Evolutionary conservation across 2,329 filamentous ascomycete genomes (phyloP), one percentile per base, ranked within the genome.

Genomic region (Trichoderma pleuroti): DNA sequence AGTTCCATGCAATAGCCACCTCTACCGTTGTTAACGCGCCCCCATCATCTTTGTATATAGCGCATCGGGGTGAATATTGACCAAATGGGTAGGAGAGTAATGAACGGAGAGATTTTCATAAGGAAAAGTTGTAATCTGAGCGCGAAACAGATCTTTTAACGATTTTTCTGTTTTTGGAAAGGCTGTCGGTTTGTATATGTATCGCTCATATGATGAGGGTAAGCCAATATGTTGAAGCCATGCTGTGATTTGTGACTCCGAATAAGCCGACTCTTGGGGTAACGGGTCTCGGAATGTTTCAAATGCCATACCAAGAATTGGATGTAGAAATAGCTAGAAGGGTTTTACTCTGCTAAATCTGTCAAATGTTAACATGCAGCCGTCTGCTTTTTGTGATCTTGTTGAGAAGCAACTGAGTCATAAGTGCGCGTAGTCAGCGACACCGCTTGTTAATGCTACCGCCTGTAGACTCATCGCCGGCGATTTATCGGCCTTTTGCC

Each of bases 1-100:
- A 83, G 80, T 75, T 90, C 87, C 83, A 90, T 87, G 77, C 88
- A 91, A 78, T 89, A 90, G 0, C 88, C 87, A 1, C 88, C 88
- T 1, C 82, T 78, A 7, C 81, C 81, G 2, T 82, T 81, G 2
- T 78, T 76, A 56, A 81, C n/a, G 74, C 1, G 72, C 75, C 18
- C 63, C 68, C 14, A 89, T 79, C 64, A 87, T 81, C 72, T 88
- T 89, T 5, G 76, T 72, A 75, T 84, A 88, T 1, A 88, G 80
- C 59, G 77, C 71, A 24, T 84, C 78, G 0, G 84, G 82, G 24
- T 84, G 78, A 4, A 89, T 60, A 60, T 21, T 12, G 1, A 59
- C 54, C 21, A 59, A 14, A 21, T 32, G 28, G 28, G 46, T 52
- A 24, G 54, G n/a, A 34, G 26, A 59, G 21, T 30, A 59, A 59